These are phyloP conservation scores for Triticum aestivum DNA, from an alignment of 176 grass and related monocot species.

Conservation along the genomic window IWGSC_CS_RefSeq_v2.1 NC_057812.1:95143806-95144305, in stretches of 20 bases:
- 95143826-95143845: neutral
- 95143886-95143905: neutral
- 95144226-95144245: too few relatives aligned
- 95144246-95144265: too few relatives aligned
- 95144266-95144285: too few relatives aligned
- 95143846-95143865: neutral
- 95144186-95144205: too few relatives aligned
- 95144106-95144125: too few relatives aligned
- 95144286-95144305: too few relatives aligned
- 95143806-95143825: neutral
- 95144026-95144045: neutral
- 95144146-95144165: too few relatives aligned
- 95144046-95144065: neutral
- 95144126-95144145: too few relatives aligned
- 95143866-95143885: neutral
- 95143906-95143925: neutral
- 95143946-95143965: neutral
- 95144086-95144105: too few relatives aligned
- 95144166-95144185: too few relatives aligned
- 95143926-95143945: constrained; percentile 13
- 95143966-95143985: constrained; percentile 1
- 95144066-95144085: too few relatives aligned
- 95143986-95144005: neutral
- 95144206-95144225: too few relatives aligned
- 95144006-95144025: neutral